Evolutionary conservation across 495 filamentous ascomycete genomes (phyloP).

Genomic region (Penicillium macrosclerotiorum): DNA sequence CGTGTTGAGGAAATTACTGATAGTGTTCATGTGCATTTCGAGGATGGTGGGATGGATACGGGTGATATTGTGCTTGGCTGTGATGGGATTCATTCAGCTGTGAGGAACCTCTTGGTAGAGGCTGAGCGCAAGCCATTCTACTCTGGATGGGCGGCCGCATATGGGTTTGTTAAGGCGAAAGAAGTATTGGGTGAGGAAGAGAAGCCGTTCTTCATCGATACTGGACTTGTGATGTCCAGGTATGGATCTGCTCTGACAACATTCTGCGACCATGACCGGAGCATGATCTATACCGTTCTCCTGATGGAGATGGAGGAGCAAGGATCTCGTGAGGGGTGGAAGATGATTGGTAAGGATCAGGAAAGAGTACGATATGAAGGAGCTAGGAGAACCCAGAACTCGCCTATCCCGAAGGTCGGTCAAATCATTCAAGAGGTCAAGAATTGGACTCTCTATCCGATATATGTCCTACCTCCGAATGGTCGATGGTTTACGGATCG

Average conservation of each 20-base stretch:
- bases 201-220: slow-evolving; percentile 2
- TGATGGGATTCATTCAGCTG: slow-evolving; percentile 55
- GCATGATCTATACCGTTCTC: slow-evolving; percentile 34
- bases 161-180: slow-evolving; percentile 3
- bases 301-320: slow-evolving; percentile 25
- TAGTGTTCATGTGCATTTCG: slow-evolving; percentile 29
- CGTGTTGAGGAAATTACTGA: background rate
- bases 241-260: slow-evolving; percentile 5
- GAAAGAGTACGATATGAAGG: slow-evolving; percentile 20
- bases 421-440: slow-evolving; percentile 42
- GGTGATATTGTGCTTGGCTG: slow-evolving; percentile 51
- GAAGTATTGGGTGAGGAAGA: background rate
- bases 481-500: slow-evolving; percentile 44
- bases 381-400: slow-evolving; percentile 11
- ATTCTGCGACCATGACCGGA: slow-evolving; percentile 17
- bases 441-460: slow-evolving; percentile 50
- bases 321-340: slow-evolving; percentile 42
- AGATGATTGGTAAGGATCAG: slow-evolving; percentile 34
- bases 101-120: slow-evolving; percentile 35
- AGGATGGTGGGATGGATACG: slow-evolving; percentile 33
- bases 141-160: slow-evolving; percentile 2
- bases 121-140: slow-evolving; percentile 5
- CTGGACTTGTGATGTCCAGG: slow-evolving; percentile 4
- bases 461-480: slow-evolving; percentile 41
- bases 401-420: slow-evolving; percentile 29